A percentile compares a stretch with the other conserved stretches of the same genome.
Conservation (phyloP, 495 filamentous ascomycete species). For the Diplogelasinospora grovesii region DNA sequence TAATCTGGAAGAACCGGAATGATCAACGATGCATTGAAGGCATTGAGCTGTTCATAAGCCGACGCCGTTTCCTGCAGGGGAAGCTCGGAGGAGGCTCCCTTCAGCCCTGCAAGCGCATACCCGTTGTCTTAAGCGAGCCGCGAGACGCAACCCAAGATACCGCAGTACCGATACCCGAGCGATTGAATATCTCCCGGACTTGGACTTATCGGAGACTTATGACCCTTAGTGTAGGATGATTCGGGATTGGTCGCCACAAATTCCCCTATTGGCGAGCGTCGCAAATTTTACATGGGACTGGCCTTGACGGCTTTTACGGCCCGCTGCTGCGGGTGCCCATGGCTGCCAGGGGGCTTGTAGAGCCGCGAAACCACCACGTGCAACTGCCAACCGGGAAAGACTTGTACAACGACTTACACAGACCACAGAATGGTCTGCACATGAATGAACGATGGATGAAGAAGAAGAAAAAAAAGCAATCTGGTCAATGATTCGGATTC, state of each 20-base stretch:
- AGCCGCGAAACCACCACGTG: too few relatives aligned
- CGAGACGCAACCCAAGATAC: too few relatives aligned
- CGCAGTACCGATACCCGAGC: constrained; percentile 16
- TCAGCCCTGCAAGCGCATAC: constrained; percentile 22
- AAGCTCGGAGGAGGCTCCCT: constrained; percentile 4
- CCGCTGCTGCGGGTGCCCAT: constrained; percentile 15
- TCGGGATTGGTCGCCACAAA: constrained; percentile 8
- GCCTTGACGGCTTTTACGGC: constrained; percentile 15
- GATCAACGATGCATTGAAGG: constrained; percentile 10
- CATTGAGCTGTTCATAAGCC: too few relatives aligned
- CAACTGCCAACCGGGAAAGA: too few relatives aligned
- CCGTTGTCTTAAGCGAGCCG: constrained; percentile 8
- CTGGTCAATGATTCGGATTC: too few relatives aligned
- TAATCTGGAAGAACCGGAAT: constrained; percentile 12
- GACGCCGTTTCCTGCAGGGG: not conserved
- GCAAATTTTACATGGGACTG: constrained; percentile 16
- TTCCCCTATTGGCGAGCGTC: constrained; percentile 25
- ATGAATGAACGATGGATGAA: too few relatives aligned
- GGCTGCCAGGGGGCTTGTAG: too few relatives aligned
- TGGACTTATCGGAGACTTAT: too few relatives aligned
- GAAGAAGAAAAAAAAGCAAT: too few relatives aligned
- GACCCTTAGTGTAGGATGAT: not conserved
- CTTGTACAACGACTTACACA: too few relatives aligned
- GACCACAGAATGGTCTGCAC: too few relatives aligned
- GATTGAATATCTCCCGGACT: too few relatives aligned